phyloP scores from a whole-genome alignment of 371 early-diverging fungal genomes.

The Polyrhizophydium stewartii region DNA sequence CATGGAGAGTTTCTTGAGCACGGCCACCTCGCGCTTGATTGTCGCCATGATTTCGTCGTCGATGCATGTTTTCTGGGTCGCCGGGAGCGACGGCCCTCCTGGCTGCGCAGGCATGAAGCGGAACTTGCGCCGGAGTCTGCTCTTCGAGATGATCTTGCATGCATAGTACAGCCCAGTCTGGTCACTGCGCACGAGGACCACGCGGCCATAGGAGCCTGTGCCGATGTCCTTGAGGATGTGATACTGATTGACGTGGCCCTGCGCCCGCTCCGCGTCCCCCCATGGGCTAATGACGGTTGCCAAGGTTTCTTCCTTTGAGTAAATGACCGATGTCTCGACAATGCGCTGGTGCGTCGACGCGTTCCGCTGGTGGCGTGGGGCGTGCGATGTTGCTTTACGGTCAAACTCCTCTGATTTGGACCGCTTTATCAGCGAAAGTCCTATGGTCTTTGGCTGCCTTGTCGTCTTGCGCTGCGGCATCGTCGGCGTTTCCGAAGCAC shows the following conservation, averaged over 20 bases:
- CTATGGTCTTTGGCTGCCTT: neutral
- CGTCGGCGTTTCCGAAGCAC: no score
- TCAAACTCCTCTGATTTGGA: neutral
- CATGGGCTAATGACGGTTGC: conserved; percentile 15
- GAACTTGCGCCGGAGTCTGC: conserved; percentile 38
- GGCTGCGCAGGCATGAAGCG: conserved; percentile 19
- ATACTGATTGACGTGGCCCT: conserved; percentile 57
- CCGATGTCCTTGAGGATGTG: conserved; percentile 46
- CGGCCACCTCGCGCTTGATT: conserved; percentile 48
- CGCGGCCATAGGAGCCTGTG: conserved; percentile 44
- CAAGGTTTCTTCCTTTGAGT: conserved; percentile 26
- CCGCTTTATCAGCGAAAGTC: neutral
- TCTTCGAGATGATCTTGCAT: conserved; percentile 51
- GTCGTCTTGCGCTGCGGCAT: no score
- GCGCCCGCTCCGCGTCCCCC: conserved; percentile 24
- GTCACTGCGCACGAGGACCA: conserved; percentile 36
- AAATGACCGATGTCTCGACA: conserved; percentile 37
- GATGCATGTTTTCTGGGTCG: neutral
- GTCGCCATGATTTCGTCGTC: conserved; percentile 12
- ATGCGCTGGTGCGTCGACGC: conserved; percentile 19
- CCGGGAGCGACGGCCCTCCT: neutral
- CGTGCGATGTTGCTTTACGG: neutral
- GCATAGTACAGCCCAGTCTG: conserved; percentile 40
- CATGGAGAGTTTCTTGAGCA: conserved; percentile 50
- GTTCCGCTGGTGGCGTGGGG: neutral